Evolutionary conservation across 108 stramenopile species (phyloP), one percentile per base, ranked within the genome.

Genomic region (Chaetoceros muelleri): DNA sequence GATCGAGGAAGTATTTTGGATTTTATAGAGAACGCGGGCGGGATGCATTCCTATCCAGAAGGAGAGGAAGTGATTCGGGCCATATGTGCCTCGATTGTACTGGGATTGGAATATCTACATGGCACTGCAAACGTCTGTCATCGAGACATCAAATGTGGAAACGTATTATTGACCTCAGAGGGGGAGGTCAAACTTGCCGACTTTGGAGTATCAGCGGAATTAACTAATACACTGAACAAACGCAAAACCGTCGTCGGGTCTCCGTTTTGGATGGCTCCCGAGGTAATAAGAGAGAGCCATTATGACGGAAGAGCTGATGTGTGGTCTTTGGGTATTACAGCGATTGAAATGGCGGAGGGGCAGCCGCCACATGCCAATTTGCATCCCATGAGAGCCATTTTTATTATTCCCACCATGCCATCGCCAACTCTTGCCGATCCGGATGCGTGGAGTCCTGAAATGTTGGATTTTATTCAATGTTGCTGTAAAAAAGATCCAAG

Each of bases 211-310:
- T 79, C 81, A 24, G 94, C 95, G 2, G 85, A 93, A 58, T 68
- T 99, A 58, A 95, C 80, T 8, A 89, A 96, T 66, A 96, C 95
- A 21, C 53, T 93, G 18, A 96, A 92, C 58, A 97, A 98, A 66
- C 81, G 96, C 28, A 90, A 93, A 63, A 97, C 96, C 18, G 90
- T 97, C 31, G 96, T 97, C 5, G 99, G 99, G 20, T 87, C 91
- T 48, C 99, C 99, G 3, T 98, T 94, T 76, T 99, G 97, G 97
- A 99, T 99, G 95, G 97, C 96, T 1, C 97, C 97, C 0, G 97
- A 95, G 53, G 92, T 96, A 30, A 94, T 95, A 60, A 76, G 82
- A 57, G 96, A 98, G 73, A 76, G 82, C 3, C 81, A 94, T 55
- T 99, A 99, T 71, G 94, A 96, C 73, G 94, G 95, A 52, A 71